Base-by-base conservation (phyloP, 805 yeast genomes). In the Starmera amethionina region DNA sequence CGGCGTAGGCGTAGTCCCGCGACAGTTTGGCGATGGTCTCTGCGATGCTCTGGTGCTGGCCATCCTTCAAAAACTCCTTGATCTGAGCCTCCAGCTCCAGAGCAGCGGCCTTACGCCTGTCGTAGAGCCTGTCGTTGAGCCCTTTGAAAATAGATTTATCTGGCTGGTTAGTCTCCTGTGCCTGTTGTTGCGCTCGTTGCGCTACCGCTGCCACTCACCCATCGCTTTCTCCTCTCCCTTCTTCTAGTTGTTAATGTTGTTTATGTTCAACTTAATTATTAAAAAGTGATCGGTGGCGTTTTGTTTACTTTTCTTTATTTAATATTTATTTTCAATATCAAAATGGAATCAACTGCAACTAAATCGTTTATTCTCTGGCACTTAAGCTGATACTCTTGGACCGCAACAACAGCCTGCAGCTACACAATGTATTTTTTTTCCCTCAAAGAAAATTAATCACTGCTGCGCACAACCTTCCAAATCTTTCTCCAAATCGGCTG, bases 101-200 rank as follows among this genome's bases (percentile, higher is more conserved):
- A 1, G 94, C 93, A 0, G 90, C 86, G 0, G 79, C 70, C 55
- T 83, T 82, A 35, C 94, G 70, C 58, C 79, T 81, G 48, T 83
- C 94, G 55, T 83, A 83, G 18, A 83, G 69, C 36, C 88, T 70
- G 56, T 83, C 93, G 45, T 74, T 70, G 33, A 83, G 67, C 7
- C 89, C 88, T 51, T 79, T 75, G 39, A 72, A 72, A 35, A 82
- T 72, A 25, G 76, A 70, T 51, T 75, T 79, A 43, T 82, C 90
- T 75, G 48, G 43, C 15, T 22, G 29, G 30, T 10, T 22, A 8
- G n/a, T 30, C n/a, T 13, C 8, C 15, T 13, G 32, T 30, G 8
- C 8, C 15, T 8, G 6, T 30, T 30, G 32, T 8, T 5, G 25
- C 7, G 25, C 25, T 22, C n/a, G n/a, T n/a, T n/a, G 25, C 25